Evolutionary conservation across 2,329 filamentous ascomycete genomes (phyloP).

Genomic region (Aaosphaeria arxii): DNA sequence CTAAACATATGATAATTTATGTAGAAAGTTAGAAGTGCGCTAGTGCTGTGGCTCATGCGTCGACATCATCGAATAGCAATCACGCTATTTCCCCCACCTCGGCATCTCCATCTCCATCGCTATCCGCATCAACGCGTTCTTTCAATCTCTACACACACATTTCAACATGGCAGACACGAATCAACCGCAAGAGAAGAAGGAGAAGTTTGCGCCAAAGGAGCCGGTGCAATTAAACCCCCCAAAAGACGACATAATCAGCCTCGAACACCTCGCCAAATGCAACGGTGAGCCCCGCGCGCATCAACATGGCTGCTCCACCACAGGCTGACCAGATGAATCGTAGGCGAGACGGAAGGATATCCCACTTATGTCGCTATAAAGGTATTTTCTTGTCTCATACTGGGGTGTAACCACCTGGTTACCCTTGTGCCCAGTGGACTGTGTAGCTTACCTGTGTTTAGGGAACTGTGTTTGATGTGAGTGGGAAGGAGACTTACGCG

Average conservation of each 20-base stretch:
- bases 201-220: slow-evolving; percentile 74
- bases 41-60: no score
- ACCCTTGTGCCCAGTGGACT: neutral
- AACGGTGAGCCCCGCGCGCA: slow-evolving; percentile 61
- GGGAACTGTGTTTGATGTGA: slow-evolving; percentile 94
- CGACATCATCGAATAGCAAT: no score
- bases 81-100: no score
- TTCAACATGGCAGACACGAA: neutral
- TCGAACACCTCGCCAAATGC: slow-evolving; percentile 74
- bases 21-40: no score
- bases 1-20: no score
- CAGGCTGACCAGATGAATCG: slow-evolving; percentile 1
- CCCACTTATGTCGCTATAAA: slow-evolving; percentile 62
- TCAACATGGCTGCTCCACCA: neutral
- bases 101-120: no score
- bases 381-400: slow-evolving; percentile 20
- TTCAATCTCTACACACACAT: no score
- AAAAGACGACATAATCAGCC: slow-evolving; percentile 82
- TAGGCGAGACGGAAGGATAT: slow-evolving; percentile 62
- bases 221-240: slow-evolving; percentile 76
- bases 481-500: slow-evolving; percentile 81
- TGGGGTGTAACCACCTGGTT: neutral
- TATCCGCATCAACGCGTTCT: no score
- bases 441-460: slow-evolving; percentile 33
- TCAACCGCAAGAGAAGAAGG: slow-evolving; percentile 22